Base-by-base conservation (phyloP, 1,284 basidiomycete species). In the Fomitopsis palustris region DNA sequence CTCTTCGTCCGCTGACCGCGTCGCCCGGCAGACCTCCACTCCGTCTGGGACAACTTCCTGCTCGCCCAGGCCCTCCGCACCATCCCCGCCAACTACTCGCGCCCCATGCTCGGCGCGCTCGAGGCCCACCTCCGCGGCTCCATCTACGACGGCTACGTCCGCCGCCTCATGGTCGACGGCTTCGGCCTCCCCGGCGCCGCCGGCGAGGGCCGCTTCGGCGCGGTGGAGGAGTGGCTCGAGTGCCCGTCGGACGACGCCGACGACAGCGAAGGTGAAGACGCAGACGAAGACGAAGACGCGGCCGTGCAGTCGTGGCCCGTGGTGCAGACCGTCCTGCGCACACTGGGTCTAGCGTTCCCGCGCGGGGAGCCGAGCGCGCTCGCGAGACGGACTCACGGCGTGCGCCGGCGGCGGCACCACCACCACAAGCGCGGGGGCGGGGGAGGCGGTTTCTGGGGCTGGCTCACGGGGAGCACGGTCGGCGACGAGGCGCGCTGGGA, bases 131-230 rank as follows among this genome's bases (percentile, higher is more conserved):
- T 96, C 10, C 84, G 83, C 19, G 92, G 87, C 16, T 83, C 90
- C 4, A 92, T 92, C 67, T 96, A 96, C 71, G 94, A 96, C 74
- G 83, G 93, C 0, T 95, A 92, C 73, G 81, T 96, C 58, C 88
- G 95, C 29, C 92, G 87, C 62, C 85, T 96, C 63, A 84, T 95
- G 69, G 86, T 83, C 80, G 93, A 97, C 69, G 95, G 94, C 33
- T 74, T 94, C 39, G 81, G 81, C 4, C 5, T 52, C 17, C 10
- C 49, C 72, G 65, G 21, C 1, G 25, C 53, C 10, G 37, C 29
- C 8, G 35, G 33, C 0, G 29, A 53, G 55, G 78, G 78, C 9
- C 78, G 77, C 69, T 95, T 90, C 86, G 71, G 77, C 10, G 74
- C 79, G 58, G 83, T 90, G 19, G 69, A 81, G 1, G 63, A 69